phyloP scores from a whole-genome alignment of 495 filamentous ascomycete genomes.

The Penicillium daleae region DNA sequence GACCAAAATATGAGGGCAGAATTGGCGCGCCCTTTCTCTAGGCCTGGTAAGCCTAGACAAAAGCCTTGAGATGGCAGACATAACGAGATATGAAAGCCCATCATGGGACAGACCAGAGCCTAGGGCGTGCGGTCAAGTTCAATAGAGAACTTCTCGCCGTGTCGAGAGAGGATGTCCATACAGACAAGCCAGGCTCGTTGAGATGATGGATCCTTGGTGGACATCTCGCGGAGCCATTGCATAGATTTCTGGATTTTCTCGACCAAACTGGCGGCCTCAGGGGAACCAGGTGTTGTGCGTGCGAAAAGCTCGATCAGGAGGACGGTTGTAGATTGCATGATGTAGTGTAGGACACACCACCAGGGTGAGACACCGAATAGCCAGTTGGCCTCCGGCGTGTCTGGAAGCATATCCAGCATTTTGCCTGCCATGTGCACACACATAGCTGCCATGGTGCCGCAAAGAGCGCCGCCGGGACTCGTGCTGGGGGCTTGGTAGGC shows the following conservation, averaged over 20 bases:
- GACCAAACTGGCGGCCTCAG: constrained; percentile 42
- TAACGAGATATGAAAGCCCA: background rate
- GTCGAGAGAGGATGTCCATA: constrained; percentile 26
- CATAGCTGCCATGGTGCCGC: constrained; percentile 49
- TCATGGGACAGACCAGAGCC: background rate
- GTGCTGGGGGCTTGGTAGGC: constrained; percentile 18
- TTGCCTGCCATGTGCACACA: constrained; percentile 55
- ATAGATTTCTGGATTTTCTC: constrained; percentile 52
- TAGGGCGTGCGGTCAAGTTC: constrained; percentile 13
- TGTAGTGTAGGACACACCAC: constrained; percentile 63
- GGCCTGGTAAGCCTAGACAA: background rate
- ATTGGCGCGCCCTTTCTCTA: background rate
- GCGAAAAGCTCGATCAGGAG: constrained; percentile 58
- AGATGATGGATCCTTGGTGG: constrained; percentile 47
- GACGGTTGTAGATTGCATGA: constrained; percentile 62
- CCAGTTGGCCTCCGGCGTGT: constrained; percentile 31
- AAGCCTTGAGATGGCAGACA: background rate
- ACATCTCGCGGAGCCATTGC: constrained; percentile 53
- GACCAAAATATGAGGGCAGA: background rate
- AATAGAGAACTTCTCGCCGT: constrained; percentile 15
- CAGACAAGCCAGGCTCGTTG: constrained; percentile 46
- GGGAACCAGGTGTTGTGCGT: constrained; percentile 40
- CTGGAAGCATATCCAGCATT: constrained; percentile 52
- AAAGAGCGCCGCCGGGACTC: constrained; percentile 34
- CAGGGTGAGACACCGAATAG: constrained; percentile 56